Conservation (phyloP, 1,284 basidiomycete species). For the Rhizoctonia solani region DNA sequence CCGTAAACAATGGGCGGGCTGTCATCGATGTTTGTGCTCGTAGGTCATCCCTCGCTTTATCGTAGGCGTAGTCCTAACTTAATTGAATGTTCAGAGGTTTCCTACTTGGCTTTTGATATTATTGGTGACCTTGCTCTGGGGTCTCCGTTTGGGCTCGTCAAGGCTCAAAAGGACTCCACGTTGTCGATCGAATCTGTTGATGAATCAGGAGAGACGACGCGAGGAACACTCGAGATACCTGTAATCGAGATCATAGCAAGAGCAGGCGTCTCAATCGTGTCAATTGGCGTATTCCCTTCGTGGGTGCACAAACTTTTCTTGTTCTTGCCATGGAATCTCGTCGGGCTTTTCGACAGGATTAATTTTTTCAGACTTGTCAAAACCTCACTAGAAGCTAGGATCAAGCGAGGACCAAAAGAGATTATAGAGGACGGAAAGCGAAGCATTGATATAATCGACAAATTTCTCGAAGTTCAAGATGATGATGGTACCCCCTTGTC, state of each 20-base stretch:
- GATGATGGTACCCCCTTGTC: background rate
- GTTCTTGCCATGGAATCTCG: background rate
- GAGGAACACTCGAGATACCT: background rate
- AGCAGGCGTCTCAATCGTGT: slow-evolving; percentile 38
- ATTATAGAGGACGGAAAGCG: background rate
- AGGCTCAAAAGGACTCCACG: too few relatives aligned
- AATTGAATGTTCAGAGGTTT: background rate
- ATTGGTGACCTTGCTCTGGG: too few relatives aligned
- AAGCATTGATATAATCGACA: background rate
- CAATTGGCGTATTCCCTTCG: background rate
- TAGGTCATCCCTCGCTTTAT: background rate
- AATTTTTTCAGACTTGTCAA: background rate
- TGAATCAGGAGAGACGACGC: too few relatives aligned
- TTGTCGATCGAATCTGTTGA: too few relatives aligned
- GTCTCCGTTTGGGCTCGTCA: too few relatives aligned
- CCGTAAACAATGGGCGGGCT: background rate
- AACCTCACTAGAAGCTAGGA: background rate
- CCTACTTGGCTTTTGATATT: background rate
- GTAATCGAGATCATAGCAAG: slow-evolving; percentile 52
- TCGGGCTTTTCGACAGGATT: background rate
- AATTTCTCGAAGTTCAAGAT: background rate
- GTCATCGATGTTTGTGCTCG: background rate
- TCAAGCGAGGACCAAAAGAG: background rate
- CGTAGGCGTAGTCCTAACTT: background rate
- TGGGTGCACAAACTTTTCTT: background rate